Conservation (phyloP, 163 green algal species). For the Scenedesmus sp. region DNA sequence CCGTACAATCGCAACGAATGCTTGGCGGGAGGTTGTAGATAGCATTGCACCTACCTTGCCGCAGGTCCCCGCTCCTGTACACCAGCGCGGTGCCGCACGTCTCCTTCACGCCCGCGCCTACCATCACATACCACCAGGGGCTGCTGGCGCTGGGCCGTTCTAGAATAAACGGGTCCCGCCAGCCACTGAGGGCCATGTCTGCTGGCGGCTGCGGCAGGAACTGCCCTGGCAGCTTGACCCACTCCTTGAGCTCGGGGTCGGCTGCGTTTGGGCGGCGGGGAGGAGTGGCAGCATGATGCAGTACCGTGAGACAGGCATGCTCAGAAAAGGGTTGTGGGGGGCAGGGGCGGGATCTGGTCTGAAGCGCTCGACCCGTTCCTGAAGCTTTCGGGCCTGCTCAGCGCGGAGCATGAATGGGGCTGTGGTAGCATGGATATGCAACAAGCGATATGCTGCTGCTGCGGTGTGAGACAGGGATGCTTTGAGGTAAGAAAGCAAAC, state of each 20-base stretch:
- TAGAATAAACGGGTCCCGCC: slow-evolving; percentile 77
- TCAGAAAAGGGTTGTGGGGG: too few relatives aligned
- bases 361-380: too few relatives aligned
- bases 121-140: slow-evolving; percentile 74
- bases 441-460: too few relatives aligned
- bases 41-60: background rate
- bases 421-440: too few relatives aligned
- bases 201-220: slow-evolving; percentile 73
- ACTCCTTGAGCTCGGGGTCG: slow-evolving; percentile 67
- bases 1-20: too few relatives aligned
- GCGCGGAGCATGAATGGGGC: too few relatives aligned
- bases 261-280: slow-evolving; percentile 28
- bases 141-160: slow-evolving; percentile 24
- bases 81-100: slow-evolving; percentile 74
- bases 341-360: too few relatives aligned
- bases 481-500: too few relatives aligned
- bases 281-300: background rate
- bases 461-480: too few relatives aligned
- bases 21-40: too few relatives aligned
- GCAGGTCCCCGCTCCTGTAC: slow-evolving; percentile 59
- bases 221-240: slow-evolving; percentile 75
- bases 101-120: slow-evolving; percentile 79
- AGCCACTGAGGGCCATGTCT: slow-evolving; percentile 73
- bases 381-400: too few relatives aligned
- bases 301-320: too few relatives aligned